Conservation (phyloP, 768 basidiomycete species). For the Chlorophyllum brunneum region DNA sequence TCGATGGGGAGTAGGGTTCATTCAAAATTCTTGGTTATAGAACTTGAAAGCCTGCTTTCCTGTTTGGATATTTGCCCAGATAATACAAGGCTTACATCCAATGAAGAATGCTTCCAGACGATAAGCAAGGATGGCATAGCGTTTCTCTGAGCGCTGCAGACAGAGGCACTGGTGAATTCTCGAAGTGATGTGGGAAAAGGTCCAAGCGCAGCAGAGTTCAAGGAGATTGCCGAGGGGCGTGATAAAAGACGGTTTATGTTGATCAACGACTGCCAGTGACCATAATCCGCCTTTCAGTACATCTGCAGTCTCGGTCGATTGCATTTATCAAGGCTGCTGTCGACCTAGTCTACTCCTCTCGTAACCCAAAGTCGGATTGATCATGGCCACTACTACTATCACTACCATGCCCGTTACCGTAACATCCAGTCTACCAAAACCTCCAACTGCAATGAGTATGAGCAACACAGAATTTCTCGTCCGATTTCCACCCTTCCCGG, state of each 20-base stretch:
- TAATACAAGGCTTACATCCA: no score
- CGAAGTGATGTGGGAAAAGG: not conserved
- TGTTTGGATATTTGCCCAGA: no score
- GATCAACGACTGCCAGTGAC: not conserved
- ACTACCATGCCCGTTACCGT: not conserved
- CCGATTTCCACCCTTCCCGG: constrained; percentile 49
- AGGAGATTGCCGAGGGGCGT: constrained; percentile 1
- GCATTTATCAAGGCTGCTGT: not conserved
- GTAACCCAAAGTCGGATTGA: not conserved
- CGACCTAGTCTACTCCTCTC: not conserved
- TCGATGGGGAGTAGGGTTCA: no score
- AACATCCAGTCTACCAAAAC: not conserved
- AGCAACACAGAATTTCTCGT: constrained; percentile 15
- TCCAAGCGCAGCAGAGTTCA: not conserved
- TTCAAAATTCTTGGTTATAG: no score
- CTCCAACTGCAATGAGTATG: not conserved
- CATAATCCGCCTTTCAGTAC: constrained; percentile 5
- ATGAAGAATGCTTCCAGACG: no score
- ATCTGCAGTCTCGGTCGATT: not conserved
- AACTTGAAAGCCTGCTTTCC: no score
- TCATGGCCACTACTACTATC: not conserved
- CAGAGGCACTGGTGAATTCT: not conserved
- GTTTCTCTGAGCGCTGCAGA: no score
- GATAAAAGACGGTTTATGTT: not conserved
- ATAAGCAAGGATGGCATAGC: no score